Evolutionary conservation across 768 basidiomycete species (phyloP).

Genomic region (Omphalotus guepiniiformis): DNA sequence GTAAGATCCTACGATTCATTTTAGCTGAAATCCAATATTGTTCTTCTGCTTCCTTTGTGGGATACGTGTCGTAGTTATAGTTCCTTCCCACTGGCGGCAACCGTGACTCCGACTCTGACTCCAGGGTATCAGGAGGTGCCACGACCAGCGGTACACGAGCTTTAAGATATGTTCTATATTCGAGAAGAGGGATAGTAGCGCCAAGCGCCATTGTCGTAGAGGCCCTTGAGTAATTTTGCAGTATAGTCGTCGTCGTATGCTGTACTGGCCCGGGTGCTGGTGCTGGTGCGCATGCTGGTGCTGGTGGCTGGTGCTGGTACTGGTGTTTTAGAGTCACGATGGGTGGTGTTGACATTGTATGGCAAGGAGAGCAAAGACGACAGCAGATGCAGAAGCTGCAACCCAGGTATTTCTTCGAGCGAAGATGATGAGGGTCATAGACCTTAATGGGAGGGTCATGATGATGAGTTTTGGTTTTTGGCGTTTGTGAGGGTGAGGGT

Average conservation of each 20-base stretch:
- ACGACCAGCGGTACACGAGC: not conserved
- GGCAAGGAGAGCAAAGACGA: not conserved
- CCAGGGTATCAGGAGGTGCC: not conserved
- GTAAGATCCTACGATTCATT: not conserved
- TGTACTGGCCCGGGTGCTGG: not conserved
- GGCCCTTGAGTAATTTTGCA: not conserved
- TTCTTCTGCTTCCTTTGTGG: not conserved
- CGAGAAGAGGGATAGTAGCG: not conserved
- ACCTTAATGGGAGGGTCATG: not conserved
- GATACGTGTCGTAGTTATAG: not conserved
- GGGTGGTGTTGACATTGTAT: too few relatives aligned
- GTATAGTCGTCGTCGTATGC: not conserved
- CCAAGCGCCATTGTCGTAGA: too few relatives aligned
- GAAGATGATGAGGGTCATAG: not conserved
- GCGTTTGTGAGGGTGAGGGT: too few relatives aligned
- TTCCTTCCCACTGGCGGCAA: not conserved
- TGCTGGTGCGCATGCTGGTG: not conserved
- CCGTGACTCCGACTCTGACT: too few relatives aligned
- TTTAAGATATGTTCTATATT: not conserved
- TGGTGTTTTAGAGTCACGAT: too few relatives aligned
- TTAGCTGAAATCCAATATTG: constrained; percentile 1
- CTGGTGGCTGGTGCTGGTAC: too few relatives aligned
- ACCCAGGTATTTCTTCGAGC: not conserved
- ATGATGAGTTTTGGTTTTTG: too few relatives aligned
- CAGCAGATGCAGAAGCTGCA: not conserved